Percentiles rank a stretch among this genome's conserved stretches.
Conservation (phyloP, 495 filamentous ascomycete genomes). For the Schizothecium vesticola region DNA sequence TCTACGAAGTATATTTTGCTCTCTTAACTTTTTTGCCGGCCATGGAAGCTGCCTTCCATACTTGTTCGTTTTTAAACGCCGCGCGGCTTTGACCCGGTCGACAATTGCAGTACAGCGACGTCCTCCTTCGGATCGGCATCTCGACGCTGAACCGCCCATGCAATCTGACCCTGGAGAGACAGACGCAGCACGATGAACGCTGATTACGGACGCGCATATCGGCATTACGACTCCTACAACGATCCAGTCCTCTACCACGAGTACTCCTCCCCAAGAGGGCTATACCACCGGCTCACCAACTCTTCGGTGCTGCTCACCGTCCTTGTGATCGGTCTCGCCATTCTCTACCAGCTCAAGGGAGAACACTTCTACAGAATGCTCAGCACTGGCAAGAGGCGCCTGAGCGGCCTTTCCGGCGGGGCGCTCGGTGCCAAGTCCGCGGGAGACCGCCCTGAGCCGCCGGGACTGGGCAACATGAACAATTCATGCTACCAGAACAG, state of each 20-base stretch:
- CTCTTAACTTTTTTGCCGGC: background rate
- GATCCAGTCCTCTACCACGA: slow-evolving; percentile 8
- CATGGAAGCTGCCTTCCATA: background rate
- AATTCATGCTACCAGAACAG: slow-evolving; percentile 99
- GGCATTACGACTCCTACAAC: slow-evolving; percentile 20
- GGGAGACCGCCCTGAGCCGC: slow-evolving; percentile 43
- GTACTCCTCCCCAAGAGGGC: slow-evolving; percentile 14
- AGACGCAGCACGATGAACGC: slow-evolving; percentile 20
- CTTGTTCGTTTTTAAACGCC: background rate
- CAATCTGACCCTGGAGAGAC: background rate
- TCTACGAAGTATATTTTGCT: background rate
- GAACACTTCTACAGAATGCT: background rate
- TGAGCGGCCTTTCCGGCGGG: slow-evolving; percentile 47
- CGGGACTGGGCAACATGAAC: slow-evolving; percentile 84
- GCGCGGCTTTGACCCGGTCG: background rate
- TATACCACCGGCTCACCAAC: slow-evolving; percentile 29
- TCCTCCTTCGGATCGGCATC: background rate
- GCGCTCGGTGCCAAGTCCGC: slow-evolving; percentile 32
- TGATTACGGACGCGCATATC: slow-evolving; percentile 24
- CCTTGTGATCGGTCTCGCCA: slow-evolving; percentile 34
- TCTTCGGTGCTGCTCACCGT: slow-evolving; percentile 34
- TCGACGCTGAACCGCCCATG: background rate
- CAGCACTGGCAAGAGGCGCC: slow-evolving; percentile 23
- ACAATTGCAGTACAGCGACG: background rate
- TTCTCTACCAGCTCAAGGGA: slow-evolving; percentile 36